Conservation (phyloP, 169 alveolate species). For the Blepharisma undulans region DNA sequence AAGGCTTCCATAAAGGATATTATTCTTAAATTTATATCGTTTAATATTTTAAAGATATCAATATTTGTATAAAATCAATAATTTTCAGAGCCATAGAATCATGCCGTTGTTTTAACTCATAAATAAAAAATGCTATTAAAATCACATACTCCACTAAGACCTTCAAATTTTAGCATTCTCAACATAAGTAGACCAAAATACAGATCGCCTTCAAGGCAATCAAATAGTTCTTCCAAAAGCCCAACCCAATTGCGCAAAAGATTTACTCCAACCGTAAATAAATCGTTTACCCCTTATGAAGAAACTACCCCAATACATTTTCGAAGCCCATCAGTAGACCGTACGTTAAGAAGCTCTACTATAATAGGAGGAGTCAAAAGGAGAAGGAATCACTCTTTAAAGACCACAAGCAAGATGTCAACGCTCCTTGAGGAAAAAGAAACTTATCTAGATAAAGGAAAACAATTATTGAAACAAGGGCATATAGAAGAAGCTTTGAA, state of each 20-base stretch:
- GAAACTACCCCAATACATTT: neutral
- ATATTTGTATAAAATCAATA: neutral
- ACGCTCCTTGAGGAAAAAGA: neutral
- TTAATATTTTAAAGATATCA: neutral
- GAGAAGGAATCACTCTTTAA: neutral
- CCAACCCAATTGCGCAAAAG: neutral
- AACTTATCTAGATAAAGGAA: neutral
- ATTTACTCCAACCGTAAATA: constrained; percentile 34
- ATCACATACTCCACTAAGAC: neutral
- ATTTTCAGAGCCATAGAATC: neutral
- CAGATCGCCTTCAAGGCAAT: neutral
- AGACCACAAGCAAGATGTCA: neutral
- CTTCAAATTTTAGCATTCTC: neutral
- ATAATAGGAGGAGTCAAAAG: neutral
- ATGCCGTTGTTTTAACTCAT: neutral
- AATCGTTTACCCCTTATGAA: constrained; percentile 31
- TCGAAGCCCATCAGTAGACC: neutral
- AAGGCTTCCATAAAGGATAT: neutral
- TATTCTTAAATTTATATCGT: neutral
- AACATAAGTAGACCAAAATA: neutral
- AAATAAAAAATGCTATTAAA: constrained; percentile 1
- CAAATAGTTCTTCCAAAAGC: neutral
- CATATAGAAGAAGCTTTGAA: neutral
- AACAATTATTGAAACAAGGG: neutral
- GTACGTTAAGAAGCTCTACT: neutral